Percentiles rank a stretch among this genome's conserved stretches.
These are phyloP conservation scores for Cynara cardunculus DNA, from an alignment of 129 eudicot genomes.

Conservation along the genomic window DNA sequence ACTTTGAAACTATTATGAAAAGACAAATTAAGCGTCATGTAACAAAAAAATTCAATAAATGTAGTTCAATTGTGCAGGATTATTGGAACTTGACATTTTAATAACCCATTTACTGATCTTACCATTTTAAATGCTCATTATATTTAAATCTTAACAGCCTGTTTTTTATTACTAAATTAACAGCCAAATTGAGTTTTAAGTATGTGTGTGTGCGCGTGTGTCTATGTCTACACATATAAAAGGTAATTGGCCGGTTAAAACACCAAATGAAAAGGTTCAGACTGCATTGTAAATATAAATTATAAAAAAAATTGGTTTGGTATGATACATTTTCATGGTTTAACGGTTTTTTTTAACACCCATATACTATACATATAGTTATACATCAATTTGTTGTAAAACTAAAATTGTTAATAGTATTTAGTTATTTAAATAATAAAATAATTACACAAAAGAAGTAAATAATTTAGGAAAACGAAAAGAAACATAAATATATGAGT, in stretches of 20 bases:
- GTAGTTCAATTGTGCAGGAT: no score
- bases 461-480: not conserved
- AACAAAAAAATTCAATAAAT: no score
- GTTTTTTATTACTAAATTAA: no score
- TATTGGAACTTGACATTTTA: no score
- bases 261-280: not conserved
- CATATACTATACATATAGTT: not conserved
- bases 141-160: no score
- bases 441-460: not conserved
- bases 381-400: not conserved
- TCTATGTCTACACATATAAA: not conserved
- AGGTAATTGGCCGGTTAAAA: no score
- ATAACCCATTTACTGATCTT: no score
- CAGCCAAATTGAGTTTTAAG: no score
- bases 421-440: not conserved
- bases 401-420: not conserved
- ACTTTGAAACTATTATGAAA: no score
- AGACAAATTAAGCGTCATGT: no score
- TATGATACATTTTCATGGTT: not conserved
- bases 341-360: not conserved
- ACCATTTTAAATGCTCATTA: no score
- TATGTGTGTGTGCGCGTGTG: not conserved
- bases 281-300: no score
- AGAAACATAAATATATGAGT: not conserved
- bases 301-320: not conserved